Percentiles rank a stretch among this genome's conserved stretches.
phyloP scores from a whole-genome alignment of 83 land plant species.

The Picea mariana region DNA sequence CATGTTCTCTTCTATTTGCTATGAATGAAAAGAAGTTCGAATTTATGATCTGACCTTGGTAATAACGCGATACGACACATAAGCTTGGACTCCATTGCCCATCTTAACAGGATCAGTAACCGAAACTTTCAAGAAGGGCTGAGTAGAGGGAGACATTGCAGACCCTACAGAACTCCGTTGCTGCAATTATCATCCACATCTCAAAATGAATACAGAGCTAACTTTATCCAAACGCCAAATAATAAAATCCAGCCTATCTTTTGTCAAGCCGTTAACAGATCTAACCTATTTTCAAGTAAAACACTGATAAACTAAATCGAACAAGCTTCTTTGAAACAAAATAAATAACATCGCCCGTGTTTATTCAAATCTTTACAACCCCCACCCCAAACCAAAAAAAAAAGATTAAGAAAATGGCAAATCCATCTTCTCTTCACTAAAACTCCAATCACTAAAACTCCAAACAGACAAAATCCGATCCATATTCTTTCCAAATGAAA shows the following conservation, averaged over 20 bases:
- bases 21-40: neutral
- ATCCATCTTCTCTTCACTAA: neutral
- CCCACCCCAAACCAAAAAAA: neutral
- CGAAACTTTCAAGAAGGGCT: conserved; percentile 70
- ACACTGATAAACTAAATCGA: no score
- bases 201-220: neutral
- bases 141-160: conserved; percentile 31
- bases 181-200: conserved; percentile 24
- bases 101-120: conserved; percentile 97
- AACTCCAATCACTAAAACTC: neutral
- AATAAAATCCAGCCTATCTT: neutral
- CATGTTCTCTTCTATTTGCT: neutral
- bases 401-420: no score
- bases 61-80: conserved; percentile 93
- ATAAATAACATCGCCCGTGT: no score
- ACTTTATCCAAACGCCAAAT: neutral
- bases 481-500: neutral
- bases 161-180: conserved; percentile 39
- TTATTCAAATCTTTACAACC: neutral
- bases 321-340: no score
- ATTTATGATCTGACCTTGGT: conserved; percentile 60
- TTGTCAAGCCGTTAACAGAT: neutral
- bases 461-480: neutral
- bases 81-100: conserved; percentile 93
- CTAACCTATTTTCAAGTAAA: neutral